A percentile compares a stretch with the other conserved stretches of the same genome.
Evolutionary conservation across 352 stramenopile genomes (phyloP).

Genomic region (Pythium biforme): DNA sequence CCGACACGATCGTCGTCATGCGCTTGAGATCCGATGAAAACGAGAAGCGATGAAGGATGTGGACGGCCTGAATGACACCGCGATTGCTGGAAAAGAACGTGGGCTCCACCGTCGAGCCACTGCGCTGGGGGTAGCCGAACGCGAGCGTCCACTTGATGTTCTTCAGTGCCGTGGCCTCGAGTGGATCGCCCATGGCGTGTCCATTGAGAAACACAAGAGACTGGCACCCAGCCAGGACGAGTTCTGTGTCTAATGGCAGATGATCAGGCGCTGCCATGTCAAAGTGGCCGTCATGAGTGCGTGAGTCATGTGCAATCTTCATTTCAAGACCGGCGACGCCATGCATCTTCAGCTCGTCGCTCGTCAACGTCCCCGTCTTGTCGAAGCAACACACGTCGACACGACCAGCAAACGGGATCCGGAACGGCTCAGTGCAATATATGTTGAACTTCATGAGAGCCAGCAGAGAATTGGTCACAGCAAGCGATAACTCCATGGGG

Average conservation of each 20-base stretch:
- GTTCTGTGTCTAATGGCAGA: conserved; percentile 36
- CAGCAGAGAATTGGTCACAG: conserved; percentile 92
- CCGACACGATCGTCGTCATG: conserved; percentile 87
- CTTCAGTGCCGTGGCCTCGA: conserved; percentile 91
- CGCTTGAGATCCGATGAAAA: conserved; percentile 91
- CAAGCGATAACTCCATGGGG: conserved; percentile 93
- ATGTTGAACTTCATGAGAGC: conserved; percentile 86
- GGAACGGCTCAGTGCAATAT: conserved; percentile 95
- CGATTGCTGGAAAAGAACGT: conserved; percentile 31
- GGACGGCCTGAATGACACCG: conserved; percentile 34
- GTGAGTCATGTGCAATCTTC: background rate
- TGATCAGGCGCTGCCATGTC: conserved; percentile 35
- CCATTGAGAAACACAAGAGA: conserved; percentile 90
- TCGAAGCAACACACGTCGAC: conserved; percentile 94
- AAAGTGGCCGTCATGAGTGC: conserved; percentile 21
- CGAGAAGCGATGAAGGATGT: conserved; percentile 81
- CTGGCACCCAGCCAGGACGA: conserved; percentile 85
- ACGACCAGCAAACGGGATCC: conserved; percentile 91
- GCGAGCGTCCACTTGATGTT: conserved; percentile 63
- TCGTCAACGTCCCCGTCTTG: conserved; percentile 96
- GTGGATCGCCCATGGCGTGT: conserved; percentile 89
- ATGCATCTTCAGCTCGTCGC: conserved; percentile 82
- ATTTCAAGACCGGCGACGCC: conserved; percentile 35
- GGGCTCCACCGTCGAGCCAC: conserved; percentile 25
- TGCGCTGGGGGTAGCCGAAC: conserved; percentile 22